phyloP scores from a whole-genome alignment of 2,329 filamentous ascomycete species.

The Penicillium hordei region DNA sequence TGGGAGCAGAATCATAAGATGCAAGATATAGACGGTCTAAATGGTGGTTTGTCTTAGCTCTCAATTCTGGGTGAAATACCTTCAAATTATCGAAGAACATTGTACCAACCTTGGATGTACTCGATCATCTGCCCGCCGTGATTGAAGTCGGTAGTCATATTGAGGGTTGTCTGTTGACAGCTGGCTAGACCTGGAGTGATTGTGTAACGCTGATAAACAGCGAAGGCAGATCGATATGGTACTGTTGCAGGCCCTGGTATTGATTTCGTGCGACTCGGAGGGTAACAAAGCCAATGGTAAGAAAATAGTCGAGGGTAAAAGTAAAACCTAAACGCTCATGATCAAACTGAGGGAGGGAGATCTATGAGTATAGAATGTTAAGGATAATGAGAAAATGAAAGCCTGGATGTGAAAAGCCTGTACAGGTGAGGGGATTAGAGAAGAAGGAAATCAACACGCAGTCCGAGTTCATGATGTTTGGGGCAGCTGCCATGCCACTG shows the following conservation, averaged over 20 bases:
- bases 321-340: conserved; percentile 32
- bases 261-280: conserved; percentile 6
- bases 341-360: conserved; percentile 15
- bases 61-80: conserved; percentile 9
- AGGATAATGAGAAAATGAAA: conserved; percentile 23
- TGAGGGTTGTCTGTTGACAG: conserved; percentile 27
- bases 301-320: conserved; percentile 14
- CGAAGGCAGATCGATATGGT: conserved; percentile 2
- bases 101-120: conserved; percentile 81
- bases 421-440: conserved; percentile 21
- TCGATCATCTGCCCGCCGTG: conserved; percentile 89
- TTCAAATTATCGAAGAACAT: conserved; percentile 35
- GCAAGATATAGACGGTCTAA: conserved; percentile 92
- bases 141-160: conserved; percentile 52
- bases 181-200: not conserved
- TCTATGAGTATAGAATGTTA: conserved; percentile 17
- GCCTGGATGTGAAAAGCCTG: not conserved
- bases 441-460: conserved; percentile 23
- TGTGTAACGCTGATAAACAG: conserved; percentile 8
- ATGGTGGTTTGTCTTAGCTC: conserved; percentile 18
- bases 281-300: conserved; percentile 13
- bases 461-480: conserved; percentile 34
- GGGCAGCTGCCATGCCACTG: conserved; percentile 40
- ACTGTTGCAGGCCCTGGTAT: conserved; percentile 3
- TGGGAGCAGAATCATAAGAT: conserved; percentile 81